Base-by-base conservation (phyloP, 1,284 basidiomycete species). In the Cutaneotrichosporon mucoides region DNA sequence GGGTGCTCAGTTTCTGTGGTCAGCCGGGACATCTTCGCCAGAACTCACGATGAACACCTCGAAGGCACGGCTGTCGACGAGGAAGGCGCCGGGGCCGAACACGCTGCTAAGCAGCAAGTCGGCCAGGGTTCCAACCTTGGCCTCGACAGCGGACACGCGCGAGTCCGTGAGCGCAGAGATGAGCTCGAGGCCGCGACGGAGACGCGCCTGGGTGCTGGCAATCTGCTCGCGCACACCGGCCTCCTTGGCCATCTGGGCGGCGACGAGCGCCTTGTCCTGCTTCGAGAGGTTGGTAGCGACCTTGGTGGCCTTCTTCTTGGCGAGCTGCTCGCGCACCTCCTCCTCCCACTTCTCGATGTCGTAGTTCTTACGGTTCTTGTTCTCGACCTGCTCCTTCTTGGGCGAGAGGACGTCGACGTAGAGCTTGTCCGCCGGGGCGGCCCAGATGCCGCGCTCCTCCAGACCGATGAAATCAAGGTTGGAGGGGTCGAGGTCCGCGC, bases 341-440 rank as follows among this genome's bases (percentile, higher is more conserved):
- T 87, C 88, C 66, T 98, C 94, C 93, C 93, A 98, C 69, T 90
- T 88, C 11, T 89, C 87, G 35, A 93, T 87, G 47, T 90, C 90
- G 12, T 88, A 85, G 62, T 86, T 88, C 67, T 94, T 95, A 38
- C 90, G 88, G 74, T 93, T 94, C 66, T 82, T 85, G 41, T 83
- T 79, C 34, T 77, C 74, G 0, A 78, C 78, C 7, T 82, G 81
- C 6, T 80, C 81, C 67, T 87, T 86, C 64, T 84, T 86, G 2
- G 81, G 76, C 1, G 85, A 78, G 9, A 92, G 79, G 4, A 91
- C 89, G 75, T 95, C 89, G 36, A 89, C 81, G 64, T 84, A 95
- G 0, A 86, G 81, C 12, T 83, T 85, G 35, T 88, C 94, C 56
- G 88, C 85, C 0, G 90, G 88, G 0, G 90, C 92, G 3, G 81